These are phyloP conservation scores for Pyrenula massariospora DNA, from an alignment of 495 filamentous ascomycete genomes.

Conservation along the genomic window DNA sequence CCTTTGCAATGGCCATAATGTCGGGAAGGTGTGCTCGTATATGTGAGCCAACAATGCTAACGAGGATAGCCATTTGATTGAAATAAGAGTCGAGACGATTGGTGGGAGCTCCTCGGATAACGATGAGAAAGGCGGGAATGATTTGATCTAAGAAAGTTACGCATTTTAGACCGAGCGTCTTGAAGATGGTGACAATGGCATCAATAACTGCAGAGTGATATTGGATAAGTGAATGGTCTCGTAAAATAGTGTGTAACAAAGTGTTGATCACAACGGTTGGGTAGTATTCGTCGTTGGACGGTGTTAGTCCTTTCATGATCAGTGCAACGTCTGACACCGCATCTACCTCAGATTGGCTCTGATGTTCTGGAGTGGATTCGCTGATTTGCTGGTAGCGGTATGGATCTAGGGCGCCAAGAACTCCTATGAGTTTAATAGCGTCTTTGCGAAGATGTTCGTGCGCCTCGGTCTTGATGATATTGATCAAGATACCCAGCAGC, in stretches of 20 bases:
- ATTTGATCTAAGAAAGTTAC: slow-evolving; percentile 88
- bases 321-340: slow-evolving; percentile 84
- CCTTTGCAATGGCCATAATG: slow-evolving; percentile 64
- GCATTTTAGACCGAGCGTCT: slow-evolving; percentile 87
- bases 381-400: slow-evolving; percentile 76
- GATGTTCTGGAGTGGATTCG: slow-evolving; percentile 34
- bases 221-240: slow-evolving; percentile 74
- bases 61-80: slow-evolving; percentile 84
- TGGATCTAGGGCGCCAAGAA: slow-evolving; percentile 89
- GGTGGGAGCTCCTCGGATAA: slow-evolving; percentile 64
- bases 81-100: slow-evolving; percentile 86
- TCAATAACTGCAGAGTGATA: slow-evolving; percentile 95
- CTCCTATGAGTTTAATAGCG: slow-evolving; percentile 91
- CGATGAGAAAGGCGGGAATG: slow-evolving; percentile 80
- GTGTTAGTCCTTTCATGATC: slow-evolving; percentile 95
- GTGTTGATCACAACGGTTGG: slow-evolving; percentile 96
- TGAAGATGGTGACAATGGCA: slow-evolving; percentile 97
- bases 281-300: slow-evolving; percentile 95
- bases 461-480: slow-evolving; percentile 82
- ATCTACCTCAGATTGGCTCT: slow-evolving; percentile 43
- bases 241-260: slow-evolving; percentile 72
- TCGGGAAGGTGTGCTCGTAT: slow-evolving; percentile 78
- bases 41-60: slow-evolving; percentile 91
- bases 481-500: slow-evolving; percentile 80
- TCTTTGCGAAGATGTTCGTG: slow-evolving; percentile 77